These are phyloP conservation scores for Coprinopsis cinerea DNA, from an alignment of 768 basidiomycete species.

Conservation along the genomic window DNA sequence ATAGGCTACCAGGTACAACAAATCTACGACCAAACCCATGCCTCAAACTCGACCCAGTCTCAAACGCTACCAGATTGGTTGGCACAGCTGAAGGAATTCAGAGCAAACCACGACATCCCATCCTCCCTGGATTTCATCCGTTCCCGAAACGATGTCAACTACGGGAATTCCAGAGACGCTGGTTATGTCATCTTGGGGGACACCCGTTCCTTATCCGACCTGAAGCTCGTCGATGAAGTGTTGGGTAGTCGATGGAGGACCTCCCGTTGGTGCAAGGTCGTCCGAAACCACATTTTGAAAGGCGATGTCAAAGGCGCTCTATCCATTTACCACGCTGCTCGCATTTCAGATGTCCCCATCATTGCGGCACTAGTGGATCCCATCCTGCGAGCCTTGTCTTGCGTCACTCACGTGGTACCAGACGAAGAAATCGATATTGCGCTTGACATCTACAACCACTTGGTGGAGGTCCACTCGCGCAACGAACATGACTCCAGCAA, in stretches of 20 bases:
- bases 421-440: no score
- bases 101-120: neutral
- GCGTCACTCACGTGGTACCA: no score
- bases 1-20: neutral
- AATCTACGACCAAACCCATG: neutral
- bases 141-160: neutral
- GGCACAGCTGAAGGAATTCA: neutral
- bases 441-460: no score
- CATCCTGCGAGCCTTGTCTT: constrained; percentile 47
- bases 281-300: constrained; percentile 42
- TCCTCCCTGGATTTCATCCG: neutral
- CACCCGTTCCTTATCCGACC: constrained; percentile 34
- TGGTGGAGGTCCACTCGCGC: no score
- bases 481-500: no score
- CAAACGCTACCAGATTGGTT: neutral
- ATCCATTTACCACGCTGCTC: constrained; percentile 43
- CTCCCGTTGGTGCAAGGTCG: constrained; percentile 49
- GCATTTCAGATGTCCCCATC: constrained; percentile 36
- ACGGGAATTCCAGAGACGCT: neutral
- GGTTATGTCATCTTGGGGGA: constrained; percentile 30
- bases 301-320: constrained; percentile 37
- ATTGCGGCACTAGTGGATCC: constrained; percentile 49
- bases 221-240: constrained; percentile 35
- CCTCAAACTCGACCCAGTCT: no score
- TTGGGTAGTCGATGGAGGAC: constrained; percentile 35